These are phyloP conservation scores for Alternaria sp. DNA, from an alignment of 2,329 filamentous ascomycete species.

Conservation along the genomic window DNA sequence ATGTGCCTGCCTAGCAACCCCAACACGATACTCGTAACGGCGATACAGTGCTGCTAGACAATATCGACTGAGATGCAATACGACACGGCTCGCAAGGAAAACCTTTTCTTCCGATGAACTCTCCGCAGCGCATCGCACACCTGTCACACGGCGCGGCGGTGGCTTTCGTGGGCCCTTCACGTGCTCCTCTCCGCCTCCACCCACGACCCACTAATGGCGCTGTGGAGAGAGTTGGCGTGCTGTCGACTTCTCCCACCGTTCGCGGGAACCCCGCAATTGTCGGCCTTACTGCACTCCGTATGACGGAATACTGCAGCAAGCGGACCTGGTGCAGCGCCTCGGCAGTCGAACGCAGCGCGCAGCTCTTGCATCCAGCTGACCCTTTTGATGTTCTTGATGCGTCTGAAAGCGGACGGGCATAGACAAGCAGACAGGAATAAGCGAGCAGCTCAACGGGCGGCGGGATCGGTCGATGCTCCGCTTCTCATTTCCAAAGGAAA, in stretches of 20 bases:
- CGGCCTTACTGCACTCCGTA: constrained; percentile 9
- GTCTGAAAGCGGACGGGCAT: constrained; percentile 1
- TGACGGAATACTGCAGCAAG: constrained; percentile 23
- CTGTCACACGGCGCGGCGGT: constrained; percentile 2
- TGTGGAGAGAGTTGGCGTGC: constrained; percentile 18
- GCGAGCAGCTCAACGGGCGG: constrained; percentile 12
- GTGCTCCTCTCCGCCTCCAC: constrained; percentile 17
- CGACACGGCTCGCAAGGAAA: background rate
- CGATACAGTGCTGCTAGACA: background rate
- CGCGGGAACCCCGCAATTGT: constrained; percentile 27
- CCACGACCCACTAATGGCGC: constrained; percentile 12
- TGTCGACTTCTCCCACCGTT: constrained; percentile 13
- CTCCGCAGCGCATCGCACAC: constrained; percentile 3
- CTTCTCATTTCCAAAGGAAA: constrained; percentile 28
- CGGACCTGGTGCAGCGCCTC: constrained; percentile 11
- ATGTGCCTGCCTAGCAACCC: background rate
- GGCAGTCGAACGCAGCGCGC: constrained; percentile 7
- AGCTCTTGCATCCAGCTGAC: background rate
- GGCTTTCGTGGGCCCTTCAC: constrained; percentile 8
- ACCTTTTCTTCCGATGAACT: constrained; percentile 4
- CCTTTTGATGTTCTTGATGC: background rate
- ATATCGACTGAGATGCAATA: background rate
- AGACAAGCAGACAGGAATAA: constrained; percentile 1
- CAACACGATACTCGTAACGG: background rate
- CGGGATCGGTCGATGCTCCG: constrained; percentile 24